A percentile compares a stretch with the other conserved stretches of the same genome.
Conservation (phyloP, 148 eudicot genomes). For the Heliosperma pusillum region DNA sequence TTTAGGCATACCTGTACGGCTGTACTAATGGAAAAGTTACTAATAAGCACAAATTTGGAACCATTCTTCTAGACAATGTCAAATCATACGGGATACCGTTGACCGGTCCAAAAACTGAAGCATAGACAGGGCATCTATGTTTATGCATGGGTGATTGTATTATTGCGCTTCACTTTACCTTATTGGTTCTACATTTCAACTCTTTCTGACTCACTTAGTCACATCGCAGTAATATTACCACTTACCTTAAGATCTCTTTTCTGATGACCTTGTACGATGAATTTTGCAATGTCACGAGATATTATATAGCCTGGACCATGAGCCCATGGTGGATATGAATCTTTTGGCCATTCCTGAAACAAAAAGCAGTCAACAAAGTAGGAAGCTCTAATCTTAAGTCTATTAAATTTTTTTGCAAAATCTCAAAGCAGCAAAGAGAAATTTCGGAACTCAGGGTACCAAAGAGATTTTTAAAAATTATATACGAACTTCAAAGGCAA, state of each 20-base stretch:
- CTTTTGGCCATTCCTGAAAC: constrained; percentile 83
- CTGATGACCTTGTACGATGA: constrained; percentile 61
- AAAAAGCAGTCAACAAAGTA: constrained; percentile 9
- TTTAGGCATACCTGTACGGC: no score
- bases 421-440: not conserved
- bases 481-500: not conserved
- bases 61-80: not conserved
- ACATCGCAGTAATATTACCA: not conserved
- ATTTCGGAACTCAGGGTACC: not conserved
- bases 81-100: not conserved
- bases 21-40: no score
- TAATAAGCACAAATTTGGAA: no score
- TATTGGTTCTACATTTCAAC: no score
- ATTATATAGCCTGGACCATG: constrained; percentile 90
- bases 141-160: not conserved
- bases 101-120: not conserved
- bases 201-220: no score
- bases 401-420: not conserved
- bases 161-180: not conserved
- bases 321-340: constrained; percentile 80
- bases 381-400: not conserved
- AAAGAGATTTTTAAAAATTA: no score
- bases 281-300: constrained; percentile 74
- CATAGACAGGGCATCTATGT: not conserved
- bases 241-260: constrained; percentile 61